Evolutionary conservation across 2,329 filamentous ascomycete species (phyloP).

Genomic region (Aureobasidium leucospermi): DNA sequence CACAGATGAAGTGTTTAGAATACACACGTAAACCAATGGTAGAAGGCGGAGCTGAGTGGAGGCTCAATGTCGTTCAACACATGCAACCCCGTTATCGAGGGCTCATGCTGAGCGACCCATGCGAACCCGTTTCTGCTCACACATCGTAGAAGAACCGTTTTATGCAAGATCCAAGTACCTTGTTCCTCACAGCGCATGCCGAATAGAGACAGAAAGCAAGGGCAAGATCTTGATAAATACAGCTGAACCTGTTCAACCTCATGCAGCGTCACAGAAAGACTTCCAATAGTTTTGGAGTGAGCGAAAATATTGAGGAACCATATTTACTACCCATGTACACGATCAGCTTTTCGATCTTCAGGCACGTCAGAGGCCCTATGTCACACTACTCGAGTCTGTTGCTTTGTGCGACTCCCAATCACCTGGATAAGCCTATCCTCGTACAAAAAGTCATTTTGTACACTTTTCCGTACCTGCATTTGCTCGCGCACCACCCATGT

Average conservation of each 20-base stretch:
- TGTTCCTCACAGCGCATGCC: background rate
- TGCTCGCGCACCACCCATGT: background rate
- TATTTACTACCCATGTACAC: background rate
- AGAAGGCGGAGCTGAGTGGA: background rate
- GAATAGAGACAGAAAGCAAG: background rate
- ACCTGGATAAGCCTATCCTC: background rate
- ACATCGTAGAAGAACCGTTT: constrained; percentile 7
- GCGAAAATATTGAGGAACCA: background rate
- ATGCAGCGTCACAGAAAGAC: background rate
- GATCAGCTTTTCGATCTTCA: background rate
- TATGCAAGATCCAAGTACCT: background rate
- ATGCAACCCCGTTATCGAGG: constrained; percentile 1
- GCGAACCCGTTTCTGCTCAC: constrained; percentile 1
- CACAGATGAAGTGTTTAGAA: background rate
- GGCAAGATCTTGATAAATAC: background rate
- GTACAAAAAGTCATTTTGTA: background rate
- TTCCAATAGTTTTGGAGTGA: background rate
- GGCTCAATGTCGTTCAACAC: background rate
- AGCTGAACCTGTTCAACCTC: background rate
- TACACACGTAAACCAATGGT: background rate
- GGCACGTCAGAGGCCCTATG: background rate
- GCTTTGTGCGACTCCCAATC: background rate
- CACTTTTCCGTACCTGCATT: background rate
- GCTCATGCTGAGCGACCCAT: background rate
- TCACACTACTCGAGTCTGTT: background rate